Evolutionary conservation across 176 grass and related monocot species (phyloP), one percentile per base, ranked within the genome.

Genomic region (Echinochloa phyllopogon): DNA sequence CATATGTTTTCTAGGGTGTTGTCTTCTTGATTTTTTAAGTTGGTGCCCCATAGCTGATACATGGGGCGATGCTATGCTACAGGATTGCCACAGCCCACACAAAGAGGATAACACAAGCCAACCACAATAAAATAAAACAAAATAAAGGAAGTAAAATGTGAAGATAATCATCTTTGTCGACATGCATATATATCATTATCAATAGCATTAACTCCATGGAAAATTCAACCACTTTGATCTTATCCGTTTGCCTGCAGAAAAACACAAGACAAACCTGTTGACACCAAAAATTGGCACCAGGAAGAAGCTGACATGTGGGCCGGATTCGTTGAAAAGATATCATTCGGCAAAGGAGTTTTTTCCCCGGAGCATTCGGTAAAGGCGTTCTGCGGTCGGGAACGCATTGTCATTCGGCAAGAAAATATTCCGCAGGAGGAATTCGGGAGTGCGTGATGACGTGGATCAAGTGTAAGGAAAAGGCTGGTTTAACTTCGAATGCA

Each of bases 71-170:
- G 45, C 50, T 39, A 21, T 38, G 45, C 50, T 27, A 25, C 15
- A 29, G 15, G 24, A 64, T 86, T 70, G 62, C 0, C 43, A 23
- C n/a, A 9, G 5, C 8, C 1, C 39, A 53, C 36, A 5, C 2
- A 17, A 81, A 90, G 36, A 33, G 18, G 83, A 86, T 82, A 86
- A 65, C 47, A 27, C 24, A 23, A 64, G 69, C 16, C 58, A 66
- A 9, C 27, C 40, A 50, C 78, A 38, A 64, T n/a, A 29, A 37
- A 9, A 18, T 20, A 9, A 8, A 14, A n/a, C 4, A 57, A 3
- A 3, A 3, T 2, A 13, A 37, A 12, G 41, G n/a, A 29, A 51
- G 8, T 1, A 27, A 20, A 20, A 3, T 6, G 20, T 6, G 4
- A 40, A 51, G 53, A 78, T 69, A 25, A 37, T 15, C 23, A 72